phyloP scores from a whole-genome alignment of 225 moss, liverwort and hornwort genomes.

The Polytrichum formosum region DNA sequence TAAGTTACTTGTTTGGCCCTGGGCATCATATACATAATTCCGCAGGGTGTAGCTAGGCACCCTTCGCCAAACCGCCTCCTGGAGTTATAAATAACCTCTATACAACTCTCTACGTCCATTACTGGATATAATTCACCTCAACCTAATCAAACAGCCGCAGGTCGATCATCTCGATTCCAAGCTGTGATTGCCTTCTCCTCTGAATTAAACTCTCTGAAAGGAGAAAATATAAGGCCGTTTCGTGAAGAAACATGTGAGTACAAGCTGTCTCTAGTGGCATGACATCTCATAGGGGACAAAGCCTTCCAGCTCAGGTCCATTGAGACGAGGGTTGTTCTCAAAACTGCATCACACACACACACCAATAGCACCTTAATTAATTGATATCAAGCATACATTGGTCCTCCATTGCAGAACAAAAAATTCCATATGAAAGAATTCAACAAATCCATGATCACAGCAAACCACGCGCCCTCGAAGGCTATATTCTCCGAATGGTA shows the following conservation, averaged over 20 bases:
- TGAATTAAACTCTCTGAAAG: neutral
- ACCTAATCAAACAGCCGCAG: neutral
- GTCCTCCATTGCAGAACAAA: too few species aligned
- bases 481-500: too few species aligned
- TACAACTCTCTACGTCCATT: neutral
- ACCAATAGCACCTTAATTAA: neutral
- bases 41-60: neutral
- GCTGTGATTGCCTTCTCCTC: neutral
- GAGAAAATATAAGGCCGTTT: neutral
- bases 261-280: constrained; percentile 22
- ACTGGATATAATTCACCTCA: neutral
- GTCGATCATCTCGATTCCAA: neutral
- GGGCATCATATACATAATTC: neutral
- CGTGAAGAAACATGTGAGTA: neutral
- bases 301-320: constrained; percentile 62
- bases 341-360: constrained; percentile 37
- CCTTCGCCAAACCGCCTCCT: neutral
- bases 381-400: too few species aligned
- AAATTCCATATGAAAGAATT: too few species aligned
- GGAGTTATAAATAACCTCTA: constrained; percentile 1
- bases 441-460: too few species aligned
- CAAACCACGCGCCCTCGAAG: too few species aligned
- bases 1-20: neutral
- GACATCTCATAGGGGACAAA: constrained; percentile 61
- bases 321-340: constrained; percentile 54